Base-by-base conservation (phyloP, 495 filamentous ascomycete species). In the Podospora appendiculata region DNA sequence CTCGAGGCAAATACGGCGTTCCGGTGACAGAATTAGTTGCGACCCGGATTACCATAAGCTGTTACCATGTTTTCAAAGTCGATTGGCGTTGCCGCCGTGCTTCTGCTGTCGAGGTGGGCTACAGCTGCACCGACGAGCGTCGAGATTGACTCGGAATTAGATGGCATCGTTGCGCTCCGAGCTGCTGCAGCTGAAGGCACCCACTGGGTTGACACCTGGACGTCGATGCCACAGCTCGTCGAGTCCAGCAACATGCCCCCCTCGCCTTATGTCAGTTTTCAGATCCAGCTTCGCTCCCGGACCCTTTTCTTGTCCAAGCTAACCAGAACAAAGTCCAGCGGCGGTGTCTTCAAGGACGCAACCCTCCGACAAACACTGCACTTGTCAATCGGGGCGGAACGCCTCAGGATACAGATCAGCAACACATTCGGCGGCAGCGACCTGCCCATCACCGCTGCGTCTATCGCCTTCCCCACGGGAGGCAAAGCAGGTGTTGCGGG, bases 331-430 rank as follows among this genome's bases (percentile, higher is more conserved):
- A 34, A 66, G 59, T 53, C 49, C 7, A 17, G 34, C 14, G 62
- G 62, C 34, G 57, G 60, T n/a, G 60, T 61, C 17, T 63, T 72
- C 53, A 61, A 65, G 33, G 81, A 85, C 50, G 74, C 80, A 14
- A 87, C 85, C 2, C 70, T 88, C 48, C 81, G 85, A 9, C 84
- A 88, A 61, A 89, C 84, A 0, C 58, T 87, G 3, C 78, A 82
- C 45, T 59, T 84, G 33, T 78, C 80, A 3, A 69, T 86, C 17
- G 74, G 71, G 4, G 70, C 75, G 7, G 60, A 75, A 18, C 73
- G 75, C 17, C 70, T 87, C 48, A 80, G 85, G 14, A 61, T 89
- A 32, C 79, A 80, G 45, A 71, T 88, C 41, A 84, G 79, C 48
- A 89, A 89, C 65, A 77, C 79, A 3, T 88, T 88, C 48, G 85